Percentiles rank a stretch among this genome's conserved stretches.
Evolutionary conservation across 2,329 filamentous ascomycete genomes (phyloP).

Genomic region (Dactylellina parvicollis): DNA sequence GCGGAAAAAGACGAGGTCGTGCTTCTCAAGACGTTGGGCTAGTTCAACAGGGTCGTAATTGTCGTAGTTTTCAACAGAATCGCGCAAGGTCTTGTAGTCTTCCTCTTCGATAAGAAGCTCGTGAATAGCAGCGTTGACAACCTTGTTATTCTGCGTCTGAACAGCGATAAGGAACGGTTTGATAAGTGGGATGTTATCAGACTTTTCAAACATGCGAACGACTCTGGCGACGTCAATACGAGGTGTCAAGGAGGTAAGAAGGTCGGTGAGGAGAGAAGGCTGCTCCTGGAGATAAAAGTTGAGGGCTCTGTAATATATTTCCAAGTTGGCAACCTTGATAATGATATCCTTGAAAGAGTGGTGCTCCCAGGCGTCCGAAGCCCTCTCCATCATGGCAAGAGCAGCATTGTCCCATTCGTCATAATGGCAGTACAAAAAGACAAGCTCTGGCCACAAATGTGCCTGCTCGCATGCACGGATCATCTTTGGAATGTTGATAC

Average conservation of each 20-base stretch:
- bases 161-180: slow-evolving; percentile 98
- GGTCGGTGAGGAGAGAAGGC: slow-evolving; percentile 91
- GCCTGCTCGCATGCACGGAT: slow-evolving; percentile 93
- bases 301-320: slow-evolving; percentile 90
- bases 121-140: slow-evolving; percentile 97
- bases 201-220: slow-evolving; percentile 99
- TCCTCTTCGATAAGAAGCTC: slow-evolving; percentile 98
- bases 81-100: slow-evolving; percentile 96
- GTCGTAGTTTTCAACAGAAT: slow-evolving; percentile 98
- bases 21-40: slow-evolving; percentile 91
- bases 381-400: slow-evolving; percentile 96
- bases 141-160: slow-evolving; percentile 95
- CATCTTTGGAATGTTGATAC: slow-evolving; percentile 98
- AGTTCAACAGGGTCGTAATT: slow-evolving; percentile 97
- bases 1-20: slow-evolving; percentile 98
- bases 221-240: slow-evolving; percentile 92
- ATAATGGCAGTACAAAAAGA: slow-evolving; percentile 98
- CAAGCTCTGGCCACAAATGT: slow-evolving; percentile 94
- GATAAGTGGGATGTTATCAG: slow-evolving; percentile 96
- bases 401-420: slow-evolving; percentile 98
- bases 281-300: slow-evolving; percentile 79
- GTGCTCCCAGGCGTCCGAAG: slow-evolving; percentile 98
- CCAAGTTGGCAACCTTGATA: slow-evolving; percentile 96
- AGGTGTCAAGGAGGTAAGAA: slow-evolving; percentile 88
- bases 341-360: slow-evolving; percentile 99